A percentile compares a stretch with the other conserved stretches of the same genome.
Evolutionary conservation across 1,139 yeast genomes (phyloP).

Genomic region (Kodamaea sp.): DNA sequence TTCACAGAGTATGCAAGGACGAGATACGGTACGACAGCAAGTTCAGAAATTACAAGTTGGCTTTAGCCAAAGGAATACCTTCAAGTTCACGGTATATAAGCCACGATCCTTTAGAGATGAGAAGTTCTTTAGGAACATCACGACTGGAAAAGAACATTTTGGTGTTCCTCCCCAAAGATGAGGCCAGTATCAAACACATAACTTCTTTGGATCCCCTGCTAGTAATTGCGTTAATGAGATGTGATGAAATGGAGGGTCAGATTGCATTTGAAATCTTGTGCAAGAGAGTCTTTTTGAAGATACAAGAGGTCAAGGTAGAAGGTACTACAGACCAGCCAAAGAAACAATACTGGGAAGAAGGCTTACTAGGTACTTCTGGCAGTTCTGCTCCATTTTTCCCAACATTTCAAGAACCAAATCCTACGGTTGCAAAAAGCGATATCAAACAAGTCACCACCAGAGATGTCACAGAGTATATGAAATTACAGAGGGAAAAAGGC

Average conservation of each 20-base stretch:
- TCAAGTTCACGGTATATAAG: conserved; percentile 6
- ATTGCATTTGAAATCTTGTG: conserved; percentile 16
- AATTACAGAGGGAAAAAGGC: background rate
- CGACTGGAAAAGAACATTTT: conserved; percentile 10
- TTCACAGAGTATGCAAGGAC: conserved; percentile 11
- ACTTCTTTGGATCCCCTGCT: conserved; percentile 5
- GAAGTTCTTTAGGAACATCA: conserved; percentile 8
- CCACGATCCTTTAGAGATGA: conserved; percentile 10
- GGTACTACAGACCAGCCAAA: background rate
- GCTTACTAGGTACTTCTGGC: conserved; percentile 1
- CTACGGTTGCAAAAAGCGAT: background rate
- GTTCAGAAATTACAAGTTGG: conserved; percentile 5
- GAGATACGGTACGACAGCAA: conserved; percentile 8
- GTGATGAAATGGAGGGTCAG: conserved; percentile 17
- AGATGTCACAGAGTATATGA: conserved; percentile 2
- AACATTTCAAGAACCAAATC: background rate
- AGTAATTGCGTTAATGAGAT: conserved; percentile 14
- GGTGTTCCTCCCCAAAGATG: conserved; percentile 14
- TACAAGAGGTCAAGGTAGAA: conserved; percentile 12
- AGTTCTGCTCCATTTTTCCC: background rate
- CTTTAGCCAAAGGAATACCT: conserved; percentile 4
- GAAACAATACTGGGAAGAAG: conserved; percentile 7
- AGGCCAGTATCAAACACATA: conserved; percentile 3
- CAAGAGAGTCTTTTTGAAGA: conserved; percentile 17
- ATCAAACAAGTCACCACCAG: conserved; percentile 7